phyloP scores from a whole-genome alignment of 2,329 filamentous ascomycete genomes.

The Ophiostoma australiae region DNA sequence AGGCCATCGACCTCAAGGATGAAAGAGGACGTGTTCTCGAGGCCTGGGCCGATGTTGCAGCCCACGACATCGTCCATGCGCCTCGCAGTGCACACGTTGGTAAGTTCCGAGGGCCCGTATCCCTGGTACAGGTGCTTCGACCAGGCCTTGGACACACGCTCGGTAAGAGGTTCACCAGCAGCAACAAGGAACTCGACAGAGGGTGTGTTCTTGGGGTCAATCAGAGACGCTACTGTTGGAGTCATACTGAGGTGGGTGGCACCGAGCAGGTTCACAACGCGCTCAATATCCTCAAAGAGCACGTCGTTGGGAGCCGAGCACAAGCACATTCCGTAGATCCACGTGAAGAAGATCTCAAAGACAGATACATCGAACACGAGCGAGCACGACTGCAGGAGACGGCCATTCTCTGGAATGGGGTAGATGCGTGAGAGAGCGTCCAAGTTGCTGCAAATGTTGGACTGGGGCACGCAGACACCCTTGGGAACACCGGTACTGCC shows the following conservation, averaged over 20 bases:
- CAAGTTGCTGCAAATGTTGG: constrained; percentile 85
- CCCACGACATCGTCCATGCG: constrained; percentile 57
- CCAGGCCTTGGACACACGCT: constrained; percentile 67
- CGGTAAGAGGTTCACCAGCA: constrained; percentile 79
- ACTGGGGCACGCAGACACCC: constrained; percentile 81
- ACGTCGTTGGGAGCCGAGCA: constrained; percentile 78
- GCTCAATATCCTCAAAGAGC: constrained; percentile 75
- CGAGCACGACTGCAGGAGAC: constrained; percentile 82
- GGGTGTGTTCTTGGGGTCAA: constrained; percentile 76
- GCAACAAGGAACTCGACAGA: constrained; percentile 89
- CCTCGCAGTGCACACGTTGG: constrained; percentile 78
- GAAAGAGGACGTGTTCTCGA: constrained; percentile 71
- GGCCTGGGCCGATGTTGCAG: constrained; percentile 69
- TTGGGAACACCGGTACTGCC: constrained; percentile 84
- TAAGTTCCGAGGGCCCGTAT: constrained; percentile 81
- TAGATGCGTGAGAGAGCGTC: constrained; percentile 75
- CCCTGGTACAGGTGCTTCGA: constrained; percentile 66
- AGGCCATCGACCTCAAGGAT: constrained; percentile 50
- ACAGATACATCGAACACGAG: constrained; percentile 94
- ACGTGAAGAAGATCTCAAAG: constrained; percentile 91
- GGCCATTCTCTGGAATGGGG: constrained; percentile 62
- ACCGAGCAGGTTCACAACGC: constrained; percentile 62
- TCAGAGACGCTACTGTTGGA: constrained; percentile 73
- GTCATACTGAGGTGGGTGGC: constrained; percentile 93
- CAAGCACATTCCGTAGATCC: constrained; percentile 82